Percentiles rank a stretch among this genome's conserved stretches.
These are phyloP conservation scores for Podila minutissima DNA, from an alignment of 192 early-diverging fungal genomes.

Conservation along the genomic window DNA sequence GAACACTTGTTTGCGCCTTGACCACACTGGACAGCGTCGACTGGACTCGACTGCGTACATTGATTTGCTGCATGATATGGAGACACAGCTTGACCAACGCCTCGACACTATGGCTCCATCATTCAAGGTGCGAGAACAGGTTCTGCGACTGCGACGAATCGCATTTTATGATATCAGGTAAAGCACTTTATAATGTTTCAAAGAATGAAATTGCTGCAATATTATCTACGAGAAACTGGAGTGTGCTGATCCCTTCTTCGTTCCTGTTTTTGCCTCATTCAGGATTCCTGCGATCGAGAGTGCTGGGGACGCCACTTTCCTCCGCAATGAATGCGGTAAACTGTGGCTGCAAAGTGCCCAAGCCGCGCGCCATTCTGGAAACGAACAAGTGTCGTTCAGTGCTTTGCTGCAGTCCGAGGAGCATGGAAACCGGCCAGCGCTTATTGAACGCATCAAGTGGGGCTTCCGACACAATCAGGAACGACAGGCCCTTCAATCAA, in stretches of 20 bases:
- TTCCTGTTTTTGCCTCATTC: background rate
- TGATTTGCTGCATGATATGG: slow-evolving; percentile 25
- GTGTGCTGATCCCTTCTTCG: background rate
- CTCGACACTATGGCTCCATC: slow-evolving; percentile 62
- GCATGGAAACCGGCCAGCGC: slow-evolving; percentile 45
- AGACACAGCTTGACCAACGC: slow-evolving; percentile 54
- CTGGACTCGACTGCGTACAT: background rate
- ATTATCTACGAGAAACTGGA: background rate
- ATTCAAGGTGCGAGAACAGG: slow-evolving; percentile 67
- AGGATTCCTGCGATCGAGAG: background rate
- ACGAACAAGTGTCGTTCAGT: slow-evolving; percentile 66
- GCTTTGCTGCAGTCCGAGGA: slow-evolving; percentile 65
- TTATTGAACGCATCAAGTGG: slow-evolving; percentile 71
- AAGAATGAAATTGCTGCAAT: no score
- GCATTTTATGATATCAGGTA: slow-evolving; percentile 51
- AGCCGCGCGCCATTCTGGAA: slow-evolving; percentile 62
- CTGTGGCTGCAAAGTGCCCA: slow-evolving; percentile 76
- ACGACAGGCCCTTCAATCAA: slow-evolving; percentile 65
- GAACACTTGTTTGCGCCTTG: slow-evolving; percentile 8
- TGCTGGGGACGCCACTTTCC: background rate
- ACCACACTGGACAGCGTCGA: background rate
- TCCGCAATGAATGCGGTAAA: slow-evolving; percentile 52
- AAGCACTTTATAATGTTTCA: no score
- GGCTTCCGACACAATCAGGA: slow-evolving; percentile 57
- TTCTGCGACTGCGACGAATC: slow-evolving; percentile 66